phyloP scores from a whole-genome alignment of 176 grass and related monocot species.

The Musa schizocarpa region DNA sequence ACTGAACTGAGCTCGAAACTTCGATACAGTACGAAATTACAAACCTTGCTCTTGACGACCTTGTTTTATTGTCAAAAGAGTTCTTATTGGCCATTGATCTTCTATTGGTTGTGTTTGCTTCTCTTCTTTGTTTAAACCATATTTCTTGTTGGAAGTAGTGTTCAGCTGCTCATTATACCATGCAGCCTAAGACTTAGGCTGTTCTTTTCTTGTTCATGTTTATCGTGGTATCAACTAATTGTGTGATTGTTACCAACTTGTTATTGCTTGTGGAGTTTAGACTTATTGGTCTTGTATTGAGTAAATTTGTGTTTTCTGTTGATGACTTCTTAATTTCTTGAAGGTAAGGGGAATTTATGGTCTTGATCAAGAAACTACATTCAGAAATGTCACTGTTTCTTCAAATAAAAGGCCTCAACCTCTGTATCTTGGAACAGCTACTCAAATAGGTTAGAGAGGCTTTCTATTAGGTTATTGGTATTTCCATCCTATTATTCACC shows the following conservation, averaged over 20 bases:
- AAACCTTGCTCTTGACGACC: no score
- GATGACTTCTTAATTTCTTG: conserved; percentile 22
- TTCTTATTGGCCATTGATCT: no score
- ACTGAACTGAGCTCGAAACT: no score
- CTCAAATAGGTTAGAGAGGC: conserved; percentile 59
- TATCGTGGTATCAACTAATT: neutral
- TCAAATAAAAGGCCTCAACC: conserved; percentile 77
- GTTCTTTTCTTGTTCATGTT: no score
- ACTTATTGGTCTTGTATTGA: conserved; percentile 13
- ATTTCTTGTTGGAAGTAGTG: no score
- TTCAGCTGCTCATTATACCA: no score
- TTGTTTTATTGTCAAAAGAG: no score
- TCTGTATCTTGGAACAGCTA: conserved; percentile 85
- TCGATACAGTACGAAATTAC: no score
- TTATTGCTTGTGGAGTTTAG: conserved; percentile 2
- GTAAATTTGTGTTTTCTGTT: conserved; percentile 22
- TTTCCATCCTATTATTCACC: conserved; percentile 11
- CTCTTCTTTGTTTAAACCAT: no score
- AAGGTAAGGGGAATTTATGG: conserved; percentile 91
- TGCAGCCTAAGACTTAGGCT: no score
- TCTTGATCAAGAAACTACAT: conserved; percentile 58
- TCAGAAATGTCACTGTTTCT: conserved; percentile 70
- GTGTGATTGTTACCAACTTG: neutral
- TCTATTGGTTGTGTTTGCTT: no score
- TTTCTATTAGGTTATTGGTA: conserved; percentile 13